Percentiles rank a stretch among this genome's conserved stretches.
These are phyloP conservation scores for Candida methanosorbosa DNA, from an alignment of 805 yeast genomes.

Conservation along the genomic window DNA sequence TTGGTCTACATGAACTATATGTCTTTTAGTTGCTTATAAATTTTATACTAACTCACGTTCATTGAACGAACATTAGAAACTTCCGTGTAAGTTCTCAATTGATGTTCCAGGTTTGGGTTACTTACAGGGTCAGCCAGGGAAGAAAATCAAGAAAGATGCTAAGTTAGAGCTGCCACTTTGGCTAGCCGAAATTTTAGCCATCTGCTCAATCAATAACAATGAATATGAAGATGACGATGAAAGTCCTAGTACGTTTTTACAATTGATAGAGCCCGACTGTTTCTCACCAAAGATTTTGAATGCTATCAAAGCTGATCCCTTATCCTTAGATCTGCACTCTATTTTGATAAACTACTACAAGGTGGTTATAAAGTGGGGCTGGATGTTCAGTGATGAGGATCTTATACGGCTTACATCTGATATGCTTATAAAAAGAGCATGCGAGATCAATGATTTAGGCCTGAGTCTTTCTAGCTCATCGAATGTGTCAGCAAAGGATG, in stretches of 20 bases:
- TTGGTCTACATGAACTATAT: slow-evolving; percentile 2
- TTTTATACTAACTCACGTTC: slow-evolving; percentile 3
- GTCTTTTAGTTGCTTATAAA: slow-evolving; percentile 2
- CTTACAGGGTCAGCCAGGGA: slow-evolving; percentile 69
- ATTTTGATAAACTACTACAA: slow-evolving; percentile 60
- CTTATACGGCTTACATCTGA: slow-evolving; percentile 37
- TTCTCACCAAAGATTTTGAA: slow-evolving; percentile 59
- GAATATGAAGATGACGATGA: slow-evolving; percentile 18
- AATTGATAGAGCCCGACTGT: slow-evolving; percentile 63
- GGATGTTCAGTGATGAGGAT: slow-evolving; percentile 57
- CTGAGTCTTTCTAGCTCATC: slow-evolving; percentile 28
- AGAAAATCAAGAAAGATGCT: slow-evolving; percentile 47
- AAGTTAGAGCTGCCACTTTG: slow-evolving; percentile 78
- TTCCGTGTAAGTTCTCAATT: slow-evolving; percentile 73
- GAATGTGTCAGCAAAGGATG: slow-evolving; percentile 2
- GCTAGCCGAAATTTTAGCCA: slow-evolving; percentile 76
- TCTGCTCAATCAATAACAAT: slow-evolving; percentile 27
- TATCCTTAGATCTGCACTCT: slow-evolving; percentile 55
- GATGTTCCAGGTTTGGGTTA: slow-evolving; percentile 85
- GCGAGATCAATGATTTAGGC: slow-evolving; percentile 67
- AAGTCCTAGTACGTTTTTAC: slow-evolving; percentile 43
- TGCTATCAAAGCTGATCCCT: slow-evolving; percentile 71
- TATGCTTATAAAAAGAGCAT: slow-evolving; percentile 57
- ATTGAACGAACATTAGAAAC: slow-evolving; percentile 24
- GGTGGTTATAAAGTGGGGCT: slow-evolving; percentile 70